Base-by-base conservation (phyloP, 1,139 yeast genomes). In the Kodamaea sp. region DNA sequence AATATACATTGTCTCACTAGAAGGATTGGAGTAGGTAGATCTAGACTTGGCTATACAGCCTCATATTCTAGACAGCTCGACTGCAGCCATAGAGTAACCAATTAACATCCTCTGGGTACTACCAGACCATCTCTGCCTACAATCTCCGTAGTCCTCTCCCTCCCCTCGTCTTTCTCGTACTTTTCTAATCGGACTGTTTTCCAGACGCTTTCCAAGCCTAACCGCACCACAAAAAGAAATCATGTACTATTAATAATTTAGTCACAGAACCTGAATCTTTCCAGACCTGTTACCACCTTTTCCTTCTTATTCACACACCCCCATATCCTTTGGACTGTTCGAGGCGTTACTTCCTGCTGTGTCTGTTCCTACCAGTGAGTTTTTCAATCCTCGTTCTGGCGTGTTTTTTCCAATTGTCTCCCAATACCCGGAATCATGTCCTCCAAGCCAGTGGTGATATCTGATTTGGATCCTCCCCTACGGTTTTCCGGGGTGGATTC, bases 391-490 rank as follows among this genome's bases (percentile, higher is more conserved):
- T n/a, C n/a, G n/a, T n/a, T n/a, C n/a, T n/a, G n/a, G n/a, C n/a
- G n/a, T n/a, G n/a, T n/a, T n/a, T n/a, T n/a, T n/a, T n/a, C n/a
- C 25, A 5, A 11, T 26, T 26, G 24, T 22, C 26, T 15, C 28
- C 18, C 14, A 24, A 19, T 31, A 23, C 21, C 19, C 22, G 18
- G 25, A 15, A 25, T 12, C 10, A 7, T 8, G 18, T 18, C 21
- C 21, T 16, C 27, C 15, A 24, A 24, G 10, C 16, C 18, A 20
- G 36, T 37, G 38, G 29, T 32, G 31, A 36, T 39, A 24, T 36
- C 42, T n/a, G 26, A 24, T 16, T 36, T 36, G 38, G 40, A 32
- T 29, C 42, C 39, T 23, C 37, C 42, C 26, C 34, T 38, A 21
- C 11, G 24, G 20, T n/a, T n/a, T n/a, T n/a, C n/a, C n/a, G n/a